These are phyloP conservation scores for Albugo laibachii DNA, from an alignment of 352 stramenopile genomes.

Conservation along the genomic window DNA sequence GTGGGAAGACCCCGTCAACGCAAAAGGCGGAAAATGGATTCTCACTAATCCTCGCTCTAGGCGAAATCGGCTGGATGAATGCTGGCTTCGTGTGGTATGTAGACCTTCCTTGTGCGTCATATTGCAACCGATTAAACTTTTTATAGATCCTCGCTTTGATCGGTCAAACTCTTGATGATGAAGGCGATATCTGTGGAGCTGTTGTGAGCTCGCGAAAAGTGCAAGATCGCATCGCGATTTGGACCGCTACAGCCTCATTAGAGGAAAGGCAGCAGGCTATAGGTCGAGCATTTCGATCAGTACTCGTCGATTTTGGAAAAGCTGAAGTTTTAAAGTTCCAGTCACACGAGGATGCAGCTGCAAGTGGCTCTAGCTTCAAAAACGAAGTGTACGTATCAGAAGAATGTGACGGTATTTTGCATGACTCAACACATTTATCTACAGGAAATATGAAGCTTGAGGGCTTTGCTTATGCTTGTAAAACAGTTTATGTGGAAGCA, in stretches of 20 bases:
- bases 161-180: constrained; percentile 88
- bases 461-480: too few relatives aligned
- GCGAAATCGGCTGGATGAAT: constrained; percentile 85
- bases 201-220: constrained; percentile 90
- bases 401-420: background rate
- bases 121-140: background rate
- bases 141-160: constrained; percentile 86
- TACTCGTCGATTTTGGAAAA: constrained; percentile 68
- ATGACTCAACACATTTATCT: background rate
- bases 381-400: constrained; percentile 70
- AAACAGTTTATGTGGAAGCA: background rate
- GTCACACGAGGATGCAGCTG: constrained; percentile 67
- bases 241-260: constrained; percentile 69
- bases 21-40: constrained; percentile 93
- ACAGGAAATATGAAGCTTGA: constrained; percentile 7
- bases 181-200: constrained; percentile 87
- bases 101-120: background rate
- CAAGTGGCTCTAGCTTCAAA: constrained; percentile 78
- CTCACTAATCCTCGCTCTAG: constrained; percentile 89
- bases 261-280: constrained; percentile 63
- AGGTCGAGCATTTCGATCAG: constrained; percentile 56
- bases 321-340: constrained; percentile 81
- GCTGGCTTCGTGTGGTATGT: constrained; percentile 87
- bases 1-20: constrained; percentile 93
- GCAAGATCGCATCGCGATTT: constrained; percentile 92